Conservation (phyloP, 169 alveolate species). For the Ichthyophthirius multifiliis region DNA sequence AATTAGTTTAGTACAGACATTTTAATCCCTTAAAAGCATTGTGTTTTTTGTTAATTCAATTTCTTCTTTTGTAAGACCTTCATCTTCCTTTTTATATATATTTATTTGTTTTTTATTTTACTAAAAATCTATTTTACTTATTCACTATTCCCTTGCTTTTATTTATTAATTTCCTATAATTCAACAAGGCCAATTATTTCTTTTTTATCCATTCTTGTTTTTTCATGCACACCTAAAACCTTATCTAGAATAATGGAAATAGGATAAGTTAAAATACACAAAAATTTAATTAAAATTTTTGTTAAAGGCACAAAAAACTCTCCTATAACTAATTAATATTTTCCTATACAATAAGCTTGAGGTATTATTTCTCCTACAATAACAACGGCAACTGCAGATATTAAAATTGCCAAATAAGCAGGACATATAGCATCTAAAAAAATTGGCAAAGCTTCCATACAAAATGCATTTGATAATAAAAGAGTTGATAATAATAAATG, state of each 20-base stretch:
- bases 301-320: not conserved
- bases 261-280: slow-evolving; percentile 60
- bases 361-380: slow-evolving; percentile 85
- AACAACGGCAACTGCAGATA: slow-evolving; percentile 72
- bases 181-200: slow-evolving; percentile 48
- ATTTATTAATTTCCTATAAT: slow-evolving; percentile 22
- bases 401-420: slow-evolving; percentile 66
- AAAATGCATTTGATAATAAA: slow-evolving; percentile 66
- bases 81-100: not conserved
- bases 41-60: not conserved
- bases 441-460: slow-evolving; percentile 81
- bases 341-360: slow-evolving; percentile 30
- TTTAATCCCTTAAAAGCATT: not conserved
- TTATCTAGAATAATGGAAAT: slow-evolving; percentile 63
- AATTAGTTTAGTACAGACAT: not conserved
- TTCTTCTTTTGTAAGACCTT: not conserved
- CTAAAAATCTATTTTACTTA: not conserved
- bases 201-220: slow-evolving; percentile 49
- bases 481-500: slow-evolving; percentile 78
- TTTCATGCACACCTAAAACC: slow-evolving; percentile 67
- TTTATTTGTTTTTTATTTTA: slow-evolving; percentile 21
- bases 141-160: not conserved
- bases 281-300: not conserved
- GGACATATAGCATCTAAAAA: slow-evolving; percentile 70
- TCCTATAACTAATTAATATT: not conserved